Conservation (phyloP, 345 rosid genomes). For the Lenwebbia sp. region DNA sequence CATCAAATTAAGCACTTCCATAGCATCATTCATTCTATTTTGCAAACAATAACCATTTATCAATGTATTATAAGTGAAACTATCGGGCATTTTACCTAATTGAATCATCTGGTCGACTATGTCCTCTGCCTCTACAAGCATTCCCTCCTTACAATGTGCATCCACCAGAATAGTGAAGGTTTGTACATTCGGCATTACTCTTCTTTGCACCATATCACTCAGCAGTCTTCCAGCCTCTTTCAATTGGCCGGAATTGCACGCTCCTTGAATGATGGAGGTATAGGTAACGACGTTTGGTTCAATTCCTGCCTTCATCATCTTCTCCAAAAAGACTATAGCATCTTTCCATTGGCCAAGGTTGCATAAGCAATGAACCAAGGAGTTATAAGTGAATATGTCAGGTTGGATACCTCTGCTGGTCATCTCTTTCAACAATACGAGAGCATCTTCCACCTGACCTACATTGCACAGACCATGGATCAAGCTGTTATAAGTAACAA, state of each 20-base stretch:
- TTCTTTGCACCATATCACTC: not conserved
- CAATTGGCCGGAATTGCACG: not conserved
- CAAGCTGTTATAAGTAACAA: not conserved
- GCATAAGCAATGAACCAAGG: not conserved
- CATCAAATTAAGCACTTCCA: not conserved
- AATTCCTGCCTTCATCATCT: not conserved
- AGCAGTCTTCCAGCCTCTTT: not conserved
- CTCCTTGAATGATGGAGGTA: not conserved
- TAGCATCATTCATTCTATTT: not conserved
- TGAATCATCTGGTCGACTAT: not conserved
- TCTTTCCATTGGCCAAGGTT: not conserved
- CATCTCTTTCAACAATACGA: not conserved
- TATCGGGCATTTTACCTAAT: not conserved
- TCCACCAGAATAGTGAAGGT: not conserved
- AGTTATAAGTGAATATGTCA: not conserved
- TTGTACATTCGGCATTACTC: rapidly evolving
- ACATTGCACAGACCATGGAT: not conserved
- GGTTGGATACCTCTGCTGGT: not conserved
- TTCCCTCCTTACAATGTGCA: not conserved
- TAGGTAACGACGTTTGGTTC: not conserved
- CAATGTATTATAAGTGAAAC: not conserved
- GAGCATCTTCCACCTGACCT: not conserved
- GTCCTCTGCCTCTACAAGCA: not conserved
- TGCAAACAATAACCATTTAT: not conserved
- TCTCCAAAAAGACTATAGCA: not conserved